Evolutionary conservation across 1,284 basidiomycete genomes (phyloP), one percentile per base, ranked within the genome.

Genomic region (Fomitopsis pinicola): DNA sequence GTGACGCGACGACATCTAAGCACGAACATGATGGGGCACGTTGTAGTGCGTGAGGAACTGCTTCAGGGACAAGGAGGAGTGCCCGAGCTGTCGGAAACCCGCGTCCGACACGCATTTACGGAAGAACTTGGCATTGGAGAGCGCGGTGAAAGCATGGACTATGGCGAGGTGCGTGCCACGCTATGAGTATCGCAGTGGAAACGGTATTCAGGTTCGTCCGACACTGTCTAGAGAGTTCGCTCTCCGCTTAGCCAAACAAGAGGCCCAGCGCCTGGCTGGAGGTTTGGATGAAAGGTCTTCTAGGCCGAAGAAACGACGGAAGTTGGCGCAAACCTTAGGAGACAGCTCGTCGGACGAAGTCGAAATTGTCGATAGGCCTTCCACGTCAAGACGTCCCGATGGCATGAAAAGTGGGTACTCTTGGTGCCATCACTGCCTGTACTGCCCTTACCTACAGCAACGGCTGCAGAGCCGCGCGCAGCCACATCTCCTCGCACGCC

Each of bases 1-100:
- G 22, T 36, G n/a, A 54, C 52, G 35, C 36, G 52, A 36, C n/a
- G 48, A n/a, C 48, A 33, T 54, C 17, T 54, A 38, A 28, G 22
- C 28, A 30, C 48, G n/a, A 22, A 19, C 26, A 22, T 22, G 3
- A 50, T 14, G 48, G 30, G 26, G 12, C 33, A 36, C 38, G 42
- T 19, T 57, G 52, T 59, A 91, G 89, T 91, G 89, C 70, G 82
- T 89, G 57, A 79, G 89, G 58, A 74, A 79, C 22, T 76, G 82
- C n/a, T 72, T 91, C 35, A 65, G 74, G 3, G 76, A 72, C 40
- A 86, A 88, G 66, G 77, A 81, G 46, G 81, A 85, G 65, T 92
- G 90, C 66, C 89, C 90, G 17, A 76, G 75, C 2, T 92, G 91
- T 70, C 78, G 85, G 17, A 81, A 82, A 65, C 65, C 75, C 15